phyloP scores from a whole-genome alignment of 306 rosid species.

The Fragaria iinumae region DNA sequence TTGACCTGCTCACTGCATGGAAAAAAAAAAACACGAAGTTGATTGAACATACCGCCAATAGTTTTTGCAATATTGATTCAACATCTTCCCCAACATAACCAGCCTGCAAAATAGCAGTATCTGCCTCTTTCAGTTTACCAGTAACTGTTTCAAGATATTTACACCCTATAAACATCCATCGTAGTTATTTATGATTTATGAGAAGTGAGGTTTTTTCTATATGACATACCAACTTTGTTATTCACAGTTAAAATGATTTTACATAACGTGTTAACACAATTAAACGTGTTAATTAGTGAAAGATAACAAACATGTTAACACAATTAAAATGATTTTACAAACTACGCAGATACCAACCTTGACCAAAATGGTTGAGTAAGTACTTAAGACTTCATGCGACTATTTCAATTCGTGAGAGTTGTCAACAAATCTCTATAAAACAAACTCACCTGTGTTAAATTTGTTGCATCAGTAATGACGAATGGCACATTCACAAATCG shows the following conservation, averaged over 20 bases:
- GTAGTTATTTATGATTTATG: not conserved
- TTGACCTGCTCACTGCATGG: not conserved
- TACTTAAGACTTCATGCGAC: not conserved
- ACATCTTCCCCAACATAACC: slow-evolving; percentile 99
- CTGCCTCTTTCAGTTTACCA: slow-evolving; percentile 29
- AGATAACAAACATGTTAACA: not conserved
- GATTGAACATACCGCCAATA: slow-evolving; percentile 57
- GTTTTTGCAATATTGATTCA: slow-evolving; percentile 82
- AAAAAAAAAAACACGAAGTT: not conserved
- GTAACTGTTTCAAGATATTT: slow-evolving; percentile 13
- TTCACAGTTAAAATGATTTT: not conserved
- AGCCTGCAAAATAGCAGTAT: slow-evolving; percentile 62
- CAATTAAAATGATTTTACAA: slow-evolving; percentile 14
- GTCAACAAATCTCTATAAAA: slow-evolving; percentile 19
- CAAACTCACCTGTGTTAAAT: slow-evolving; percentile 81
- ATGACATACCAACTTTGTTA: not conserved
- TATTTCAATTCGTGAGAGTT: slow-evolving; percentile 19
- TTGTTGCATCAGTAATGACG: slow-evolving; percentile 93
- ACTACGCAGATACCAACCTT: slow-evolving; percentile 14
- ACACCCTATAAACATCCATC: slow-evolving; percentile 14
- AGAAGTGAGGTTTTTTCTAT: not conserved
- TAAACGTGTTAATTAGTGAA: not conserved
- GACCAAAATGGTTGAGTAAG: not conserved
- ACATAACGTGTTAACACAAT: no score
- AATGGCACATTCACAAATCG: slow-evolving; percentile 96